phyloP scores from a whole-genome alignment of 768 basidiomycete genomes.

The Paxillus ammoniavirescens region DNA sequence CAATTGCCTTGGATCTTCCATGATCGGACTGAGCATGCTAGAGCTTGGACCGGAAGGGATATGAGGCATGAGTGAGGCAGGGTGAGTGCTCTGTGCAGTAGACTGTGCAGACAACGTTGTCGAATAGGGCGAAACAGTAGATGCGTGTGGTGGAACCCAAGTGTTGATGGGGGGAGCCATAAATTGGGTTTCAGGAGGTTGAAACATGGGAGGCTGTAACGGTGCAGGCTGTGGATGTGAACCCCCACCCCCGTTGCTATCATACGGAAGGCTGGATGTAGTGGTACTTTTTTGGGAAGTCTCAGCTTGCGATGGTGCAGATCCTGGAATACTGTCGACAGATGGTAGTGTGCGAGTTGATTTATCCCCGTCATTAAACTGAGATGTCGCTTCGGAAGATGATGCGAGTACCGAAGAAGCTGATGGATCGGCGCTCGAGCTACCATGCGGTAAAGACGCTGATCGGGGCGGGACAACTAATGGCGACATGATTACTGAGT shows the following conservation, averaged over 20 bases:
- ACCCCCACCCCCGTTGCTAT: background rate
- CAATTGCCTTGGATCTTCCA: constrained; percentile 34
- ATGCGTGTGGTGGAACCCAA: constrained; percentile 11
- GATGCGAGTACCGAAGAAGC: background rate
- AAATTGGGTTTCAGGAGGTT: constrained; percentile 29
- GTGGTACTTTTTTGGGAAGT: constrained; percentile 8
- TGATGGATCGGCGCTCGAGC: constrained; percentile 5
- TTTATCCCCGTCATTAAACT: constrained; percentile 12
- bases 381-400: constrained; percentile 30
- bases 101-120: constrained; percentile 14
- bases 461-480: constrained; percentile 21
- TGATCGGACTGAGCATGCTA: constrained; percentile 20
- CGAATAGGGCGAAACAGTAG: constrained; percentile 5
- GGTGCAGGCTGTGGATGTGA: constrained; percentile 8
- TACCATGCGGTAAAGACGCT: constrained; percentile 16
- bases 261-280: background rate
- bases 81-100: constrained; percentile 13
- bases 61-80: constrained; percentile 14
- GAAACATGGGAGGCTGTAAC: constrained; percentile 5
- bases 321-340: constrained; percentile 1
- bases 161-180: constrained; percentile 32
- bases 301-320: constrained; percentile 3
- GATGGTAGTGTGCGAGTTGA: constrained; percentile 4
- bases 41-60: constrained; percentile 18
- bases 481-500: constrained; percentile 1